A percentile compares a stretch with the other conserved stretches of the same genome.
phyloP scores from a whole-genome alignment of 2,329 filamentous ascomycete species.

The Macrophomina tecta region DNA sequence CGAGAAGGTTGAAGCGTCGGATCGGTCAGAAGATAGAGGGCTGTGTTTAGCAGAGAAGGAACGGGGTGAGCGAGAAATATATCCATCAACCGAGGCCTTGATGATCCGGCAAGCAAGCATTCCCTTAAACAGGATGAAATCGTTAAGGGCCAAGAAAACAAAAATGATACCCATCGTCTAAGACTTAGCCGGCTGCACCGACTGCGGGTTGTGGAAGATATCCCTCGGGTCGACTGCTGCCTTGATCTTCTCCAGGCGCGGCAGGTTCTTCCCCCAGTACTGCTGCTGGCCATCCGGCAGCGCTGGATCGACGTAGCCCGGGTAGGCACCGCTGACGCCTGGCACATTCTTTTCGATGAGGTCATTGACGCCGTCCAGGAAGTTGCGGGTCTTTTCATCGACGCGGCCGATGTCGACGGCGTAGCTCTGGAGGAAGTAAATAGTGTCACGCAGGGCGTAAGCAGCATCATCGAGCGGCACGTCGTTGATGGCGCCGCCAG shows the following conservation, averaged over 20 bases:
- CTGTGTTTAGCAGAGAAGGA: too few relatives aligned
- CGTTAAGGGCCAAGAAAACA: background rate
- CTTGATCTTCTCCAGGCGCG: slow-evolving; percentile 46
- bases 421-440: slow-evolving; percentile 48
- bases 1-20: too few relatives aligned
- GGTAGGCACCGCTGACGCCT: slow-evolving; percentile 52
- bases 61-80: too few relatives aligned
- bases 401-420: slow-evolving; percentile 42
- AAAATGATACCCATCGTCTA: background rate
- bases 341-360: slow-evolving; percentile 40
- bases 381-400: slow-evolving; percentile 44
- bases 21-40: too few relatives aligned
- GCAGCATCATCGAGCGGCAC: slow-evolving; percentile 40
- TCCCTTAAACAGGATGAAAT: background rate
- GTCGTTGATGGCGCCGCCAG: slow-evolving; percentile 42
- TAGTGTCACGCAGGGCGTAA: slow-evolving; percentile 41
- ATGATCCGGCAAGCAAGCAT: background rate
- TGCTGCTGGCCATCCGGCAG: slow-evolving; percentile 51
- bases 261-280: slow-evolving; percentile 53
- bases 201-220: slow-evolving; percentile 46
- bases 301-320: slow-evolving; percentile 59
- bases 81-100: too few relatives aligned
- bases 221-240: slow-evolving; percentile 47
- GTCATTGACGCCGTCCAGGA: slow-evolving; percentile 50
- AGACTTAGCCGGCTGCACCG: slow-evolving; percentile 34